Evolutionary conservation across 345 rosid species (phyloP), one percentile per base, ranked within the genome.

Genomic region (Theobroma cacao): DNA sequence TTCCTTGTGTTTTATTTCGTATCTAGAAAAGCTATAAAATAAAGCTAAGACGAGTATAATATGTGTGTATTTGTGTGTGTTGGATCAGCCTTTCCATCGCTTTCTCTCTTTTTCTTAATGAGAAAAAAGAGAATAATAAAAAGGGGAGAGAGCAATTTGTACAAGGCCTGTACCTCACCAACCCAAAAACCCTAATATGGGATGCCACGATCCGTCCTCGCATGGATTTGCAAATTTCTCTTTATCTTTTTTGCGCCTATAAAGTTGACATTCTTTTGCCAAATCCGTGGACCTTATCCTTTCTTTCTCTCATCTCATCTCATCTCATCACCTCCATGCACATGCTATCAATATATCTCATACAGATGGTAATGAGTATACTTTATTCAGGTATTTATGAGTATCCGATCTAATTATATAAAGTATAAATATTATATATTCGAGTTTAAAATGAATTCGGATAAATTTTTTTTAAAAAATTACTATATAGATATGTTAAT

Each of bases 121-220:
- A 36, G 45, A 36, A n/a, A 30, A 28, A 41, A 30, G 33, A 30
- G 59, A 28, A 55, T 34, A n/a, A 38, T 26, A 41, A 26, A 45
- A 20, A 4, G 40, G 15, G 55, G 41, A 67, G 66, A 30, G 55
- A n/a, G 74, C 55, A 63, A 74, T 74, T 63, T 77, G 77, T 76
- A 70, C 75, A 30, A 31, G 58, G 8, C 7, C 20, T 61, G 75
- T 74, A 69, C 75, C 79, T 80, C 50, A 55, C 45, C 74, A 62
- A 63, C 13, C 80, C 36, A 26, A 62, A 52, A 43, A 13, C 52
- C 33, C 40, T 36, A 47, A 80, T 43, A 22, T 76, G 86, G 30
- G 89, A 86, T 81, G 89, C 89, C 83, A 84, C 75, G 91, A 78
- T 75, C 87, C 91, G 91, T 74, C 81, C 60, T 80, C 61, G 87